Evolutionary conservation across 352 stramenopile genomes (phyloP).

Genomic region (Phytophthora fragariae): DNA sequence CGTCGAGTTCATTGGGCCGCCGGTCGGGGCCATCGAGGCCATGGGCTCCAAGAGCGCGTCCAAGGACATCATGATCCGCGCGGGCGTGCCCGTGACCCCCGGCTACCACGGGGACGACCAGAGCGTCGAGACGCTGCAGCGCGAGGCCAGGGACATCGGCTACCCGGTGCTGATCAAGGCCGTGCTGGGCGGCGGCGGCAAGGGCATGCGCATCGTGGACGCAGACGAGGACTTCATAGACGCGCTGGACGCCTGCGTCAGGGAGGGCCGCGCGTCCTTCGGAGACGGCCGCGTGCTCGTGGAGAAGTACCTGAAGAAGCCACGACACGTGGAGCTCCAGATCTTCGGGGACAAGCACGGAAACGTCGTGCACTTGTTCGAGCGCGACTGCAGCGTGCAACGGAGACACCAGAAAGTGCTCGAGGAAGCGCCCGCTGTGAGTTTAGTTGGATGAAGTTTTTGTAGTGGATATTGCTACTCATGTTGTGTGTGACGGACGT

Average conservation of each 20-base stretch:
- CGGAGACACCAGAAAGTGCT: conserved; percentile 95
- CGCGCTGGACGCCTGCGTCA: conserved; percentile 84
- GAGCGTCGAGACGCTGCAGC: conserved; percentile 72
- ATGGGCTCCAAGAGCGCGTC: conserved; percentile 95
- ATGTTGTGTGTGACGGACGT: neutral
- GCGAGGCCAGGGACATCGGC: conserved; percentile 87
- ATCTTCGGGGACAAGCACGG: conserved; percentile 93
- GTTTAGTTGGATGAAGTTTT: conserved; percentile 10
- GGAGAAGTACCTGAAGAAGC: conserved; percentile 91
- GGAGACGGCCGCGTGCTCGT: conserved; percentile 92
- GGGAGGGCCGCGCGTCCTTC: conserved; percentile 91
- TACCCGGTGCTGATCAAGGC: conserved; percentile 95
- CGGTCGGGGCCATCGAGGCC: conserved; percentile 84
- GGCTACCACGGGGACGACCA: conserved; percentile 94
- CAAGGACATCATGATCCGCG: conserved; percentile 92
- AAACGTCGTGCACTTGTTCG: conserved; percentile 91
- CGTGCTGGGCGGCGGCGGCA: conserved; percentile 90
- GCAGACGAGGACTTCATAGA: conserved; percentile 84
- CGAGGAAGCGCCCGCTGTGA: conserved; percentile 92
- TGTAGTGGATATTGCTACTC: conserved; percentile 2
- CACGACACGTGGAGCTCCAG: conserved; percentile 94
- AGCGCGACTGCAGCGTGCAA: conserved; percentile 93
- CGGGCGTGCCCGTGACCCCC: conserved; percentile 87
- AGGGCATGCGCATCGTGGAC: conserved; percentile 93
- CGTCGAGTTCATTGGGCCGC: conserved; percentile 93